Evolutionary conservation across 2,329 filamentous ascomycete species (phyloP), one percentile per base, ranked within the genome.

Genomic region (Chaetomiaceae sp.): DNA sequence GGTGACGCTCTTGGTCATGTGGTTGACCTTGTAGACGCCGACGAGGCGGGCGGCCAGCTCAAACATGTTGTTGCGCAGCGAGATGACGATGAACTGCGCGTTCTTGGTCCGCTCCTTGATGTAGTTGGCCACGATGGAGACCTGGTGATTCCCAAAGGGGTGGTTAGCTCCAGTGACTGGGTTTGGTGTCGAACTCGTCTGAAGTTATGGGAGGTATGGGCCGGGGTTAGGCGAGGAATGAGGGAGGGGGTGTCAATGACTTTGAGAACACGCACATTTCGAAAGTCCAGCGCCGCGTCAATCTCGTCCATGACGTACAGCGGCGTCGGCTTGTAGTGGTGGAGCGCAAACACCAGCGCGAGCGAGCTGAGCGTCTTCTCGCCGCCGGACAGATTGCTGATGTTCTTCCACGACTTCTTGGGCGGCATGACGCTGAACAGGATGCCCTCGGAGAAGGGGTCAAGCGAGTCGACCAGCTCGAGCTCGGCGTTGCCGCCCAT

Each of bases 391-490:
- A 98, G 65, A 65, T 98, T 97, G 62, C 86, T 84, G 62, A 98
- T 98, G 64, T 97, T 98, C 78, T 96, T 98, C 94, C 94, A 98
- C 62, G 86, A 93, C 78, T 98, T 98, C 79, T 98, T 98, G 11
- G 93, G 93, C 41, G 93, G 94, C 93, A 98, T 98, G 56, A 98
- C 94, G 46, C 84, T 91, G 73, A 98, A 98, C 38, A 96, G 66
- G 52, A 98, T 97, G 20, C 93, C 93, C 67, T 98, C 93, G 6
- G 86, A 89, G 73, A 98, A 98, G 0, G 93, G 93, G 64, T 98
- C 94, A 3, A 98, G 73, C 15, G 85, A 91, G 70, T 98, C 93
- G 33, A 98, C 93, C 19, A 98, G 81, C 66, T 98, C 94, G 11
- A 98, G 79, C 69, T 98, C 93, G 0, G 93, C 93, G 60, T 98